Conservation (phyloP, 768 basidiomycete genomes). For the Russula earlei region DNA sequence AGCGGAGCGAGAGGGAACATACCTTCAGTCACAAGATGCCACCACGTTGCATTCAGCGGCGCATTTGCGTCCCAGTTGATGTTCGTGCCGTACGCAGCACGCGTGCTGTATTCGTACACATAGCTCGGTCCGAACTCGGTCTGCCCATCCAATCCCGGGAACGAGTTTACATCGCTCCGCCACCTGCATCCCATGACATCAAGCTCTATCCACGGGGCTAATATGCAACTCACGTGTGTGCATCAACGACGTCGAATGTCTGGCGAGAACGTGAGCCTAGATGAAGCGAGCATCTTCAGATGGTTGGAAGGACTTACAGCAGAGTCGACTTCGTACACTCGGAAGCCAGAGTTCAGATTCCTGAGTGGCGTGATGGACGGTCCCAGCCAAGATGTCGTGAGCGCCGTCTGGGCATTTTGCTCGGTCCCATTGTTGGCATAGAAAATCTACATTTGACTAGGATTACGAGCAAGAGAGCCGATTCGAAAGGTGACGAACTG, state of each 20-base stretch:
- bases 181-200: slow-evolving; percentile 35
- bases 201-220: not conserved
- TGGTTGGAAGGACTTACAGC: slow-evolving; percentile 34
- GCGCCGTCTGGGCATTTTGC: slow-evolving; percentile 47
- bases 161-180: slow-evolving; percentile 52
- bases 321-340: slow-evolving; percentile 64
- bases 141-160: slow-evolving; percentile 49
- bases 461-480: not conserved
- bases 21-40: slow-evolving; percentile 74
- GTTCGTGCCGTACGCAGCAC: slow-evolving; percentile 51
- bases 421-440: slow-evolving; percentile 63
- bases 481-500: slow-evolving; percentile 30
- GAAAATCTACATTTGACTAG: slow-evolving; percentile 39
- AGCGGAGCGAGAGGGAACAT: slow-evolving; percentile 18
- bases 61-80: slow-evolving; percentile 53
- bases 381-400: slow-evolving; percentile 47
- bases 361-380: slow-evolving; percentile 63
- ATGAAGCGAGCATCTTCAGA: not conserved
- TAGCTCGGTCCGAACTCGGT: slow-evolving; percentile 50
- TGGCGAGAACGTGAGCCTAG: slow-evolving; percentile 22
- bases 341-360: slow-evolving; percentile 69
- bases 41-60: slow-evolving; percentile 76
- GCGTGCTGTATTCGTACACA: slow-evolving; percentile 56
- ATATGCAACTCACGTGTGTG: slow-evolving; percentile 50
- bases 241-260: slow-evolving; percentile 73